Percentiles rank a stretch among this genome's conserved stretches.
These are phyloP conservation scores for Vanilla planifolia DNA, from an alignment of 106 monocot genomes.

Conservation along the genomic window DNA sequence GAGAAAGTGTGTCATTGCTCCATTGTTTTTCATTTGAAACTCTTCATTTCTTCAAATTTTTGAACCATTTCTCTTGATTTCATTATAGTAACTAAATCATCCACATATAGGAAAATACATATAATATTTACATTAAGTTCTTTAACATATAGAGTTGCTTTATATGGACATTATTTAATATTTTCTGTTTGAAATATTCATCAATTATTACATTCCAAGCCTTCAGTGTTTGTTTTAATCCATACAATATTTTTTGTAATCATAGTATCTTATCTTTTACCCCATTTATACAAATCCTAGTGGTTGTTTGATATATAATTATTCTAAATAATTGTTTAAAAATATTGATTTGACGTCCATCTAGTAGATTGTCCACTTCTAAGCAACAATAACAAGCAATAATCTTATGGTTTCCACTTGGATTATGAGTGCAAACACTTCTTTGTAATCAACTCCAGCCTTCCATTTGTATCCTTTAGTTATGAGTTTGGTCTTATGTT, in stretches of 20 bases:
- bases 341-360: not conserved
- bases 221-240: not conserved
- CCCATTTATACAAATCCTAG: not conserved
- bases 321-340: not conserved
- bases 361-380: constrained; percentile 6
- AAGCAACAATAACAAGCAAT: not conserved
- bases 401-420: not conserved
- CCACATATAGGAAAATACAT: too few species aligned
- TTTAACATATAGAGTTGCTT: not conserved
- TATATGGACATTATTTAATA: not conserved
- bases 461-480: not conserved
- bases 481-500: not conserved
- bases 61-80: too few species aligned
- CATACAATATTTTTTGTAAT: not conserved
- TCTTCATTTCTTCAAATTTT: too few species aligned
- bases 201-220: not conserved
- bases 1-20: too few species aligned
- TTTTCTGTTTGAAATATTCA: not conserved
- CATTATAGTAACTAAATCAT: too few species aligned
- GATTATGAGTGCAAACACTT: not conserved
- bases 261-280: not conserved
- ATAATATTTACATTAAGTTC: not conserved
- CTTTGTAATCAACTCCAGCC: not conserved
- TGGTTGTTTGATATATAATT: not conserved
- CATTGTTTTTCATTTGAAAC: too few species aligned